These are phyloP conservation scores for Cucumis sativus DNA, from an alignment of 306 rosid genomes.

Conservation along the genomic window Cucumber_9930_V3 NC_026658.2:25199501-25200000, in stretches of 20 bases:
- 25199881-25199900: neutral
- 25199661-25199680: neutral
- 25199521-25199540: neutral
- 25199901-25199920: neutral
- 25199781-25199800: neutral
- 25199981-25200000: neutral
- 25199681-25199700: neutral
- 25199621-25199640: neutral
- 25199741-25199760: neutral
- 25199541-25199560: neutral
- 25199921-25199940: too few relatives aligned
- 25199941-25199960: neutral
- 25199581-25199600: neutral
- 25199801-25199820: neutral
- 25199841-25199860: neutral
- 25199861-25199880: neutral
- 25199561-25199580: neutral
- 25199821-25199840: neutral
- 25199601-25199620: neutral
- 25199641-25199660: neutral
- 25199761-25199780: neutral
- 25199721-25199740: constrained; percentile 1
- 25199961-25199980: neutral
- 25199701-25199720: neutral
- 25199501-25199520: constrained; percentile 79